phyloP scores from a whole-genome alignment of 2,329 filamentous ascomycete species.

The Ophiostoma sp. region DNA sequence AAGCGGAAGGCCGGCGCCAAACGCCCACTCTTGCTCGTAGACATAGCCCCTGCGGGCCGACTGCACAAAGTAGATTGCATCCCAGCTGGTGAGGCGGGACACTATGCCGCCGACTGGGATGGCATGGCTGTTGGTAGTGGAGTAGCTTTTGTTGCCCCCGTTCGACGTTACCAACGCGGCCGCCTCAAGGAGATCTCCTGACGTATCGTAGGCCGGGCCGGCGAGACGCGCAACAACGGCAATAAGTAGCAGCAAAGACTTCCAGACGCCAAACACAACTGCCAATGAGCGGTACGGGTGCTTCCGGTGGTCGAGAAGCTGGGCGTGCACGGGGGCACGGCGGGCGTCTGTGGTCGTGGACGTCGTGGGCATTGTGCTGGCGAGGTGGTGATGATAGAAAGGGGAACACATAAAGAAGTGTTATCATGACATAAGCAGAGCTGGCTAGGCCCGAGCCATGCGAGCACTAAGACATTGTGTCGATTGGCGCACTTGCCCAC shows the following conservation, averaged over 20 bases:
- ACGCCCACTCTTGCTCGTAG: slow-evolving; percentile 83
- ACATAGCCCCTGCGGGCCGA: slow-evolving; percentile 58
- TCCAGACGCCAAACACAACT: slow-evolving; percentile 57
- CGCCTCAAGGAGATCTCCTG: slow-evolving; percentile 42
- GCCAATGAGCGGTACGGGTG: slow-evolving; percentile 22
- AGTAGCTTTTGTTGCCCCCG: slow-evolving; percentile 28
- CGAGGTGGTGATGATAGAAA: neutral
- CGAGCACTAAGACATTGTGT: neutral
- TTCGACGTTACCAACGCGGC: slow-evolving; percentile 31
- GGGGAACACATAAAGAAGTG: neutral
- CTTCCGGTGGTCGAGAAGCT: slow-evolving; percentile 1
- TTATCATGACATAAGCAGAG: slow-evolving; percentile 3
- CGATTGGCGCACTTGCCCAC: neutral
- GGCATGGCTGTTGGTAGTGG: slow-evolving; percentile 24
- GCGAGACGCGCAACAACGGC: slow-evolving; percentile 46
- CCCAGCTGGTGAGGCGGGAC: slow-evolving; percentile 66
- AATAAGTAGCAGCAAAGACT: slow-evolving; percentile 58
- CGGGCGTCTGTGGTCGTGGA: neutral
- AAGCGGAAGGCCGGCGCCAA: slow-evolving; percentile 50
- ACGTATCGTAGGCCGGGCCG: slow-evolving; percentile 72
- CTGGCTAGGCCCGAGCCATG: neutral
- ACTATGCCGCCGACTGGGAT: slow-evolving; percentile 35
- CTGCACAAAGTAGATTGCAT: slow-evolving; percentile 70
- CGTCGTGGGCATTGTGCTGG: slow-evolving; percentile 5
- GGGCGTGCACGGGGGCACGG: neutral